phyloP scores from a whole-genome alignment of 2,329 filamentous ascomycete species.

The Apiospora malaysiana region DNA sequence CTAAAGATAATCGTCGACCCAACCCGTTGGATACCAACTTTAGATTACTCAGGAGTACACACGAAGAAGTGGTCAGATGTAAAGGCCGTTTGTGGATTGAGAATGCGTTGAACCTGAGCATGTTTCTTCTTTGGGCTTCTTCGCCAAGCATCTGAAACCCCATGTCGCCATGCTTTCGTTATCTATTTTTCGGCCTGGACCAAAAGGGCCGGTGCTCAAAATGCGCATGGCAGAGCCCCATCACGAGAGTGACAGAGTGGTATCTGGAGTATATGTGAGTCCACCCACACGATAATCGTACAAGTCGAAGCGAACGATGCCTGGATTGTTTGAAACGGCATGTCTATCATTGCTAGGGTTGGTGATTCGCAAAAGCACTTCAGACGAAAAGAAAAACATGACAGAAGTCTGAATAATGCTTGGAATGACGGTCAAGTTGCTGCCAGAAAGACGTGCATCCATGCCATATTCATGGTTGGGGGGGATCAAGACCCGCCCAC shows the following conservation, averaged over 20 bases:
- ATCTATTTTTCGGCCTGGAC: not conserved
- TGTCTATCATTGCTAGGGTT: not conserved
- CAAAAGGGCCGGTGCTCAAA: not conserved
- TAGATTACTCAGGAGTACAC: not conserved
- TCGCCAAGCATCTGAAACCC: slow-evolving; percentile 18
- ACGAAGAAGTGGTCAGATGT: not conserved
- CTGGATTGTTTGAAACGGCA: slow-evolving; percentile 11
- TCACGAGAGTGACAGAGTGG: not conserved
- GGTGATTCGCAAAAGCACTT: not conserved
- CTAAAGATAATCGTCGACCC: slow-evolving; percentile 7
- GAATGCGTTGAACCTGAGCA: not conserved
- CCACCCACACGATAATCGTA: not conserved
- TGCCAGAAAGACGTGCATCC: not conserved
- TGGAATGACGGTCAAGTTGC: not conserved
- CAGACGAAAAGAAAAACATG: not conserved
- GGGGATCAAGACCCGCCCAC: not conserved
- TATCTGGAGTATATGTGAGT: not conserved
- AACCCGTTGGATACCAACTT: not conserved
- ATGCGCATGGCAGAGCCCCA: slow-evolving; percentile 10
- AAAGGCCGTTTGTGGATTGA: not conserved
- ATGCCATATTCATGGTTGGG: not conserved
- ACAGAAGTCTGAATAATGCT: not conserved
- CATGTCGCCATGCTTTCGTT: not conserved
- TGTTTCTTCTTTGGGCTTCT: not conserved
- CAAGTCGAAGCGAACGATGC: slow-evolving; percentile 15